These are phyloP conservation scores for Kodamaea suecica DNA, from an alignment of 1,139 yeast species.

Conservation along the genomic window DNA sequence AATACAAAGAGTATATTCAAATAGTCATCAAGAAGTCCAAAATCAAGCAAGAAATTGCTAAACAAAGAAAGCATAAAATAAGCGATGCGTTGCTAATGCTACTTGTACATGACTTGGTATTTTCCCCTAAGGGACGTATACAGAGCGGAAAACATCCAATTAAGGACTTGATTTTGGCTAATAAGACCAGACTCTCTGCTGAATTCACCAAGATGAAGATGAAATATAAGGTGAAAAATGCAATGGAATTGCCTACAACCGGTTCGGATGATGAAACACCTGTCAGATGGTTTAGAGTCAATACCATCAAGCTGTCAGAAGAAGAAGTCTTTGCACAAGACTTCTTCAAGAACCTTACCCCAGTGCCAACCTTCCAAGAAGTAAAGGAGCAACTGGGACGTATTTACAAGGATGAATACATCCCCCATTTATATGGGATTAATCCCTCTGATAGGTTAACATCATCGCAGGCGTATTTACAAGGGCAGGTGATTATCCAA, in stretches of 20 bases:
- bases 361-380: constrained; percentile 47
- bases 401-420: constrained; percentile 66
- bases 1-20: constrained; percentile 60
- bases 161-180: constrained; percentile 74
- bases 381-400: constrained; percentile 44
- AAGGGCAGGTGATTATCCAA: constrained; percentile 83
- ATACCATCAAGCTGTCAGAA: constrained; percentile 49
- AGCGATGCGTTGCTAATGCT: constrained; percentile 53
- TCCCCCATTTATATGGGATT: constrained; percentile 77
- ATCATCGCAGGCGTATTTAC: constrained; percentile 58
- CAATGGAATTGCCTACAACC: constrained; percentile 33
- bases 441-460: constrained; percentile 72
- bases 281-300: constrained; percentile 83
- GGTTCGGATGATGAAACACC: constrained; percentile 64
- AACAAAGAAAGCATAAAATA: constrained; percentile 32
- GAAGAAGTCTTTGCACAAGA: constrained; percentile 40
- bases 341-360: constrained; percentile 44
- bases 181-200: constrained; percentile 77
- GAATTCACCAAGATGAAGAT: constrained; percentile 78
- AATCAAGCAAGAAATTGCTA: constrained; percentile 42
- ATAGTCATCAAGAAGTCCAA: constrained; percentile 65
- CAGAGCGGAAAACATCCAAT: constrained; percentile 87
- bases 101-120: constrained; percentile 75
- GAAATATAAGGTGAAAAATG: constrained; percentile 52
- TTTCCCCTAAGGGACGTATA: constrained; percentile 75